Evolutionary conservation across 2,329 filamentous ascomycete genomes (phyloP).

Genomic region (Colletotrichum sp.): DNA sequence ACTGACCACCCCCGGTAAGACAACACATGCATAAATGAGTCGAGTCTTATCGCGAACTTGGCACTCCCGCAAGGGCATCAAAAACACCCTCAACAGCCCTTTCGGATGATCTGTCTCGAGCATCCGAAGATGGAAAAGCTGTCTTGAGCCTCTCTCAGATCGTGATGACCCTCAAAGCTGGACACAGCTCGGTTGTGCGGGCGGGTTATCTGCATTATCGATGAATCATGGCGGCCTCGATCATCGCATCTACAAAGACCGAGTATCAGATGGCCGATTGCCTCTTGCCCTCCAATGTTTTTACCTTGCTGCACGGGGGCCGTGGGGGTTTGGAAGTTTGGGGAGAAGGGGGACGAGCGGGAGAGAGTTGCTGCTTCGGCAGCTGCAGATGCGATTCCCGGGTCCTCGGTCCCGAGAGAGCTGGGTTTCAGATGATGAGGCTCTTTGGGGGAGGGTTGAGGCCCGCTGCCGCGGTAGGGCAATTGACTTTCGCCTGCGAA

Average conservation of each 20-base stretch:
- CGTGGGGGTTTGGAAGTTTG: background rate
- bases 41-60: background rate
- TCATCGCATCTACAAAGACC: background rate
- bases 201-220: background rate
- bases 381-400: background rate
- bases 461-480: background rate
- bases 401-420: background rate
- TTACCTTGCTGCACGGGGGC: background rate
- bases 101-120: background rate
- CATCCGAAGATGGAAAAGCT: background rate
- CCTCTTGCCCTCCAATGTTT: background rate
- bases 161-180: background rate
- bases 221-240: background rate
- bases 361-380: background rate
- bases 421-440: constrained; percentile 2
- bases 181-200: background rate
- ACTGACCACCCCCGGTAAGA: background rate
- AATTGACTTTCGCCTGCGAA: constrained; percentile 13
- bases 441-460: background rate
- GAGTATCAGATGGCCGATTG: background rate
- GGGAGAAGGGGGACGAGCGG: background rate
- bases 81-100: background rate
- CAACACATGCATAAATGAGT: background rate
- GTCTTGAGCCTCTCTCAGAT: background rate
- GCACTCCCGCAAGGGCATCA: background rate